Percentiles rank a stretch among this genome's conserved stretches.
Conservation (phyloP, 345 rosid genomes). For the Citrus medica region DNA sequence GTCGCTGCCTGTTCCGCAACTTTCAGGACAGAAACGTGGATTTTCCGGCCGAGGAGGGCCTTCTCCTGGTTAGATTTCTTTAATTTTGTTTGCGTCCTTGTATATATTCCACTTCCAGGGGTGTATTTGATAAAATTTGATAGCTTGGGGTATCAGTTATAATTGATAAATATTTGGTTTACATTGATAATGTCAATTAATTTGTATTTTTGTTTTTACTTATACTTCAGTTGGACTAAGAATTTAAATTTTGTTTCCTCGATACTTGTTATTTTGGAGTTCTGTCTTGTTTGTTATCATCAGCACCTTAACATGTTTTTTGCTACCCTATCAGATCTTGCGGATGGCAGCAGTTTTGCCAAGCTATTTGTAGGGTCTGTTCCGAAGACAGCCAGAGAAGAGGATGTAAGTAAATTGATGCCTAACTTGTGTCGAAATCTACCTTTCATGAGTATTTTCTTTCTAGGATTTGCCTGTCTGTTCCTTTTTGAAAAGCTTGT, state of each 20-base stretch:
- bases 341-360: slow-evolving; percentile 50
- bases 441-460: too few relatives aligned
- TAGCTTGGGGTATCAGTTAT: neutral
- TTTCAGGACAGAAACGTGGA: slow-evolving; percentile 67
- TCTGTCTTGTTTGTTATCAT: neutral
- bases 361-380: slow-evolving; percentile 99
- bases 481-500: neutral
- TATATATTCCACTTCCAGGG: neutral
- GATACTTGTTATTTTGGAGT: neutral
- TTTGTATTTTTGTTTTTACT: neutral
- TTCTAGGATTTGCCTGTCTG: neutral
- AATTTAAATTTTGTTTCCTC: neutral
- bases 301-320: neutral
- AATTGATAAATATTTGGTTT: neutral
- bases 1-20: slow-evolving; percentile 29
- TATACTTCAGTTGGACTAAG: neutral
- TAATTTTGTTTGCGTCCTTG: neutral
- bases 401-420: slow-evolving; percentile 62
- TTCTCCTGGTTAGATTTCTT: slow-evolving; percentile 37
- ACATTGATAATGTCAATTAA: neutral
- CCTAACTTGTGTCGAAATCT: neutral
- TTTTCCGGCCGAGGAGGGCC: slow-evolving; percentile 43
- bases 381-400: slow-evolving; percentile 78
- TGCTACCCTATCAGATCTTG: slow-evolving; percentile 37
- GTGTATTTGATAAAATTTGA: neutral